phyloP scores from a whole-genome alignment of 2,329 filamentous ascomycete genomes.

The Calcarisporium arbuscula region DNA sequence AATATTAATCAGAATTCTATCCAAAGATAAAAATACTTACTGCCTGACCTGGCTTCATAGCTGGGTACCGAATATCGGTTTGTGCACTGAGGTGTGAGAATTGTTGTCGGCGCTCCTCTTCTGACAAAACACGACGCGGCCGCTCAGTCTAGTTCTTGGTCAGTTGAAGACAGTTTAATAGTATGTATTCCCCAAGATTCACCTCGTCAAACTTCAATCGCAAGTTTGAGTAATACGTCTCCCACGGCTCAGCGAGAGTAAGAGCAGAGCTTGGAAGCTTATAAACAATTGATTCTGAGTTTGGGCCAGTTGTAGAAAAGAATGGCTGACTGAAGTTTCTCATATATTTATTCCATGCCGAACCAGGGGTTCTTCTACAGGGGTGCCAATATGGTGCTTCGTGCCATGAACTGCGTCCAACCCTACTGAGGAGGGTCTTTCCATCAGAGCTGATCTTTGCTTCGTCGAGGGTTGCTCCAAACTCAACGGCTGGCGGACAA shows the following conservation, averaged over 20 bases:
- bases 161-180: background rate
- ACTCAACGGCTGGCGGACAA: constrained; percentile 12
- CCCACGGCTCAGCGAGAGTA: constrained; percentile 3
- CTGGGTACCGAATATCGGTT: constrained; percentile 4
- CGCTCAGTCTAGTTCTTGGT: constrained; percentile 1
- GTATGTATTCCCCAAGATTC: too few relatives aligned
- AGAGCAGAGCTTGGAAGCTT: constrained; percentile 7
- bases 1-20: too few relatives aligned
- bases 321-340: constrained; percentile 7
- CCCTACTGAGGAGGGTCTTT: constrained; percentile 2
- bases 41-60: background rate
- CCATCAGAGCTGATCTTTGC: constrained; percentile 14
- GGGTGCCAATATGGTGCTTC: constrained; percentile 4
- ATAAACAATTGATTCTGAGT: background rate
- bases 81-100: background rate
- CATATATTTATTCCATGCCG: constrained; percentile 7
- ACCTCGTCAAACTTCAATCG: constrained; percentile 6
- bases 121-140: background rate
- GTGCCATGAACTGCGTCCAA: constrained; percentile 2
- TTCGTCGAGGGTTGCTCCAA: constrained; percentile 13
- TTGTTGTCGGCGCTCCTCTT: constrained; percentile 1
- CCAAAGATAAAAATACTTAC: too few relatives aligned
- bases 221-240: constrained; percentile 3
- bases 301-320: constrained; percentile 1
- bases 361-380: constrained; percentile 6